Evolutionary conservation across 1,139 yeast genomes (phyloP).

Genomic region (Taphrina deformans): DNA sequence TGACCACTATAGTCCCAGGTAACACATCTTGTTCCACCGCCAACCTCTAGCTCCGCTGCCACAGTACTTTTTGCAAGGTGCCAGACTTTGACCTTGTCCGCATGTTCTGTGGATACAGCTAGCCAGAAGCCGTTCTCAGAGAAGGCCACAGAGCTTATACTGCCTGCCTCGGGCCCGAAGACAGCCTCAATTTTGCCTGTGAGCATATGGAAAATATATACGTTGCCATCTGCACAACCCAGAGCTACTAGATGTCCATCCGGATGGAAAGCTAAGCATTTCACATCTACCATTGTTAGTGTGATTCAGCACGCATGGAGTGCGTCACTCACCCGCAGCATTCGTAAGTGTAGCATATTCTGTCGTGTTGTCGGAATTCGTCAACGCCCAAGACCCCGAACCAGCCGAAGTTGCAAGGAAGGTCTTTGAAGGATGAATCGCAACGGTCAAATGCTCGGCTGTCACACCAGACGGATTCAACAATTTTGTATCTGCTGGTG

Average conservation of each 20-base stretch:
- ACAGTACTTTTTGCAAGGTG: slow-evolving; percentile 41
- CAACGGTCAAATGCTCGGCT: background rate
- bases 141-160: slow-evolving; percentile 52
- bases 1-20: slow-evolving; percentile 52
- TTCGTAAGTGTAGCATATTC: background rate
- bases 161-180: slow-evolving; percentile 43
- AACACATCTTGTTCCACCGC: slow-evolving; percentile 40
- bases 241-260: slow-evolving; percentile 65
- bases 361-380: background rate
- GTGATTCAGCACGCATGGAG: background rate
- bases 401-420: slow-evolving; percentile 26
- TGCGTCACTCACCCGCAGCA: background rate
- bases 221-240: slow-evolving; percentile 49
- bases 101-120: slow-evolving; percentile 43
- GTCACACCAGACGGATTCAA: background rate
- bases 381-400: slow-evolving; percentile 6
- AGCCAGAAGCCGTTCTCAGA: slow-evolving; percentile 75
- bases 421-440: slow-evolving; percentile 34
- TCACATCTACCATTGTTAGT: slow-evolving; percentile 41
- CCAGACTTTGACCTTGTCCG: slow-evolving; percentile 39
- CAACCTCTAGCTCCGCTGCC: slow-evolving; percentile 40
- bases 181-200: slow-evolving; percentile 50
- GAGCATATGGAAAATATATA: slow-evolving; percentile 52
- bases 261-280: slow-evolving; percentile 53
- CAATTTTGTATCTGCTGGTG: background rate